Evolutionary conservation across 2,329 filamentous ascomycete species (phyloP).

Genomic region (Albophoma yamanashiensis): DNA sequence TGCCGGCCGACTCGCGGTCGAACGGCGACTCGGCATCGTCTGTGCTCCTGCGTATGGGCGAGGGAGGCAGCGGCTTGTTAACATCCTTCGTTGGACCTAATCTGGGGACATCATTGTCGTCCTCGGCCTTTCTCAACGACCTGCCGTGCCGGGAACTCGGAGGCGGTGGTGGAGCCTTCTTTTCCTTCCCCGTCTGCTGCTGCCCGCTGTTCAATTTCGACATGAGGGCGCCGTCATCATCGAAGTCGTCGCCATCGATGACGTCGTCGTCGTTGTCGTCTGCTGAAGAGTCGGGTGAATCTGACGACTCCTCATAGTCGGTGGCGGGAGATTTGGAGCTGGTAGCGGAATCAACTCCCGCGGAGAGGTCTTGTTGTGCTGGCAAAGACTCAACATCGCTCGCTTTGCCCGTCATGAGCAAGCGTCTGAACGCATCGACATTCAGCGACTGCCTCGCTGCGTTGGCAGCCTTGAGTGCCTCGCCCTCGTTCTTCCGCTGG

Average conservation of each 20-base stretch:
- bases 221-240: not conserved
- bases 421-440: conserved; percentile 65
- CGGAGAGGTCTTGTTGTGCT: not conserved
- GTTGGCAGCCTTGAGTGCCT: conserved; percentile 19
- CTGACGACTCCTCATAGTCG: not conserved
- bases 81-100: conserved; percentile 9
- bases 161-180: conserved; percentile 62
- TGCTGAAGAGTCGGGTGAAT: conserved; percentile 1
- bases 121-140: conserved; percentile 39
- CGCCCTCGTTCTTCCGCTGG: conserved; percentile 19
- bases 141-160: conserved; percentile 68
- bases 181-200: conserved; percentile 21
- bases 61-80: conserved; percentile 48
- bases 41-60: conserved; percentile 33
- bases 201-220: not conserved
- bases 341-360: not conserved
- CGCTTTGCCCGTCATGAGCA: conserved; percentile 63
- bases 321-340: not conserved
- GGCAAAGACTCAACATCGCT: conserved; percentile 13
- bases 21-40: conserved; percentile 40
- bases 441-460: conserved; percentile 45
- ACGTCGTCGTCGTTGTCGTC: conserved; percentile 1
- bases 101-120: not conserved
- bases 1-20: conserved; percentile 42
- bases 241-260: not conserved